Evolutionary conservation across 495 filamentous ascomycete genomes (phyloP), one percentile per base, ranked within the genome.

Genomic region (Lepraria neglecta): DNA sequence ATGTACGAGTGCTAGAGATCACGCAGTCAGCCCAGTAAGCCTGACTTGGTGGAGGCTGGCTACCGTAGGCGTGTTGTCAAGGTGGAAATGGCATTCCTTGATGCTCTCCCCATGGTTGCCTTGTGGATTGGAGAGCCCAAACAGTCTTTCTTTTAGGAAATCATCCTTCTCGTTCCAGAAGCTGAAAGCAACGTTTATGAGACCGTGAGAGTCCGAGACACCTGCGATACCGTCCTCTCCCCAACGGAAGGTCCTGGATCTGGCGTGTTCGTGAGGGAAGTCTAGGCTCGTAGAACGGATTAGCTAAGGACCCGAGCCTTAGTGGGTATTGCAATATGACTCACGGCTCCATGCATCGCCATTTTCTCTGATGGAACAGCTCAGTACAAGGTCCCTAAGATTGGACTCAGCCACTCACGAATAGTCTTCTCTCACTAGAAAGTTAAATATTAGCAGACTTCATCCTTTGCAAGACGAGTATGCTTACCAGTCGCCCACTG

Each of bases 91-190:
- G 19, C 86, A 87, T 72, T 97, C 92, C 70, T 97, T 97, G 77
- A 97, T 82, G 68, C 89, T 92, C 74, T 97, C 92, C 47, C 92
- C 92, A 75, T 97, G 92, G 63, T 96, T 96, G 57, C 92, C 92
- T 74, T 97, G 88, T 1, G 92, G 92, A 68, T 97, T 97, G 15
- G 91, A 92, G 53, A 97, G 75, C 27, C 92, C 92, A 70, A 97
- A 97, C 6, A 97, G 79, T 60, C 92, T 84, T 71, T 97, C 92
- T 69, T 97, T 97, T 63, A 97, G 77, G 69, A 92, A 95, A 61
- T 87, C 87, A 74, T 97, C 92, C 76, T 96, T 84, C 73, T 88
- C 90, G 72, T 97, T 97, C 92, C 92, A 97, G 75, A 97, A 97
- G 31, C 90, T 82, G 78, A 96, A 97, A 1, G 89, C 88, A 69